Percentiles rank a stretch among this genome's conserved stretches.
Evolutionary conservation across 768 basidiomycete genomes (phyloP).

Genomic region (Collybiopsis confluens): DNA sequence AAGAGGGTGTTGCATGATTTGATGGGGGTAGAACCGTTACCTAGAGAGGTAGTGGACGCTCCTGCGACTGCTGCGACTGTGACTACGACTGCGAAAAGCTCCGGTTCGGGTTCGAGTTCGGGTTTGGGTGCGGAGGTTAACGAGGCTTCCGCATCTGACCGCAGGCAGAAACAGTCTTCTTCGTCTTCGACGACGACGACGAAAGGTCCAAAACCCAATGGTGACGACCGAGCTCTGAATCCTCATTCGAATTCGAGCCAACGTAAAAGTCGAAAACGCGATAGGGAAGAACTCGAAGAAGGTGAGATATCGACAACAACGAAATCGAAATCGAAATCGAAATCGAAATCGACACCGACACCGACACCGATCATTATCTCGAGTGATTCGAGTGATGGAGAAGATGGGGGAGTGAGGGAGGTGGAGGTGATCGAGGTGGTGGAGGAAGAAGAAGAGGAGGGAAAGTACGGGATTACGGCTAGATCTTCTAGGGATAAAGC

Average conservation of each 20-base stretch:
- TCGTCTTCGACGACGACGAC: too few species aligned
- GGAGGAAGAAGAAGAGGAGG: neutral
- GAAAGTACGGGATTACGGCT: neutral
- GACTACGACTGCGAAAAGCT: neutral
- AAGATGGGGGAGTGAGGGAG: neutral
- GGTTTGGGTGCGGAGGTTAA: too few species aligned
- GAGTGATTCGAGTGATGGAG: neutral
- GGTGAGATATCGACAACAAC: neutral
- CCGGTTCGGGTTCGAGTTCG: too few species aligned
- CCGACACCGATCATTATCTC: neutral
- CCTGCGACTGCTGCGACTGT: neutral
- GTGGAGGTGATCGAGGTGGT: neutral
- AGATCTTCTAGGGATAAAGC: neutral
- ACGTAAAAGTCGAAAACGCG: too few species aligned
- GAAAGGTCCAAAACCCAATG: too few species aligned
- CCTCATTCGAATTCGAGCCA: too few species aligned
- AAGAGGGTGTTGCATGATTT: slow-evolving; percentile 38
- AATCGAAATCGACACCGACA: neutral
- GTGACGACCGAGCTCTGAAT: too few species aligned
- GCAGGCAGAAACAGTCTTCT: too few species aligned
- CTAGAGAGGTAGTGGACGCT: slow-evolving; percentile 12
- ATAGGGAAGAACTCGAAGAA: too few species aligned
- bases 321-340: neutral
- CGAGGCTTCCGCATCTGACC: too few species aligned
- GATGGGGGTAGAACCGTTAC: slow-evolving; percentile 26